A percentile compares a stretch with the other conserved stretches of the same genome.
phyloP scores from a whole-genome alignment of 495 filamentous ascomycete species.

The Aspergillus sparsus region DNA sequence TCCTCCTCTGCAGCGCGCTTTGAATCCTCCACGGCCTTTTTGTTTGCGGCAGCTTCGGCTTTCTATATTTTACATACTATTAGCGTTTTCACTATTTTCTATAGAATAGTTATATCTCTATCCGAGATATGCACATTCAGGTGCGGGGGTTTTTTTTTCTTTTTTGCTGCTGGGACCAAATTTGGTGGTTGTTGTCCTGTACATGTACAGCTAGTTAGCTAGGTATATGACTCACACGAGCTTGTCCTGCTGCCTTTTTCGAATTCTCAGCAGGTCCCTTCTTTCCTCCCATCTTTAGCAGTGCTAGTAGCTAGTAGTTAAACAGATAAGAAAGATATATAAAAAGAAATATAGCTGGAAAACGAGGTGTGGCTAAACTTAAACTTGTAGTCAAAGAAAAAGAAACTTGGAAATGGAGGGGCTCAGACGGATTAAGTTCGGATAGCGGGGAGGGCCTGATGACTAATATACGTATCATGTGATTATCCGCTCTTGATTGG shows the following conservation, averaged over 20 bases:
- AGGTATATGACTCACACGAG: constrained; percentile 47
- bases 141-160: constrained; percentile 7
- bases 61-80: constrained; percentile 55
- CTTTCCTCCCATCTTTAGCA: constrained; percentile 51
- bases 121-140: neutral
- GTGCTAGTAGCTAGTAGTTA: neutral
- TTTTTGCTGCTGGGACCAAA: neutral
- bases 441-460: too few species aligned
- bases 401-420: too few species aligned
- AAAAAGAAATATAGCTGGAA: neutral
- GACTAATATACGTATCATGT: too few species aligned
- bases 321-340: neutral
- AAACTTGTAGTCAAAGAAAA: too few species aligned
- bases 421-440: too few species aligned
- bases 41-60: constrained; percentile 79
- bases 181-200: neutral
- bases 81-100: too few species aligned
- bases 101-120: too few species aligned
- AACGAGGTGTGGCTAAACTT: neutral
- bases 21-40: constrained; percentile 68
- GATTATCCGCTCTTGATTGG: too few species aligned
- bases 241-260: constrained; percentile 90
- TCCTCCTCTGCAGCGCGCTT: constrained; percentile 70
- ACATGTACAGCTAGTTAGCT: neutral
- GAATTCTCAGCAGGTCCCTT: constrained; percentile 71